Evolutionary conservation across 495 filamentous ascomycete species (phyloP).

Genomic region (Neurospora africana): DNA sequence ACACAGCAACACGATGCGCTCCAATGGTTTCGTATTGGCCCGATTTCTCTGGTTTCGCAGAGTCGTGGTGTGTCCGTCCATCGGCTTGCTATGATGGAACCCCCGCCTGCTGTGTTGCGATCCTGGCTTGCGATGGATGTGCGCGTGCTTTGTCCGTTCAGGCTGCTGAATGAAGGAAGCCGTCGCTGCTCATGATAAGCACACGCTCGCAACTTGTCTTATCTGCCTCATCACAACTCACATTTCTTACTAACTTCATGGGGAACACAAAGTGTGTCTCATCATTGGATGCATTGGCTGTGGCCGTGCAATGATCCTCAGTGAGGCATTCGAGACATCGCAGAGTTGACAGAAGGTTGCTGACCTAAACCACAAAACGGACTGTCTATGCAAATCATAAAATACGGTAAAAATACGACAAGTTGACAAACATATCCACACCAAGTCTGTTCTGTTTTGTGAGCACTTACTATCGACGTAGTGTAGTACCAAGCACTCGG

Average conservation of each 20-base stretch:
- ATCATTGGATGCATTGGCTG: not conserved
- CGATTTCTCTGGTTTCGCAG: not conserved
- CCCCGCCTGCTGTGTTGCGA: not conserved
- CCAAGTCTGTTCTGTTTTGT: not conserved
- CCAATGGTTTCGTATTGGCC: not conserved
- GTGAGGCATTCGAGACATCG: not conserved
- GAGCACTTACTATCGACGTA: too few species aligned
- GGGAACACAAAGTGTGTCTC: not conserved
- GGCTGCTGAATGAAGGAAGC: not conserved
- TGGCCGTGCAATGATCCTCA: not conserved
- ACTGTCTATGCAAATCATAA: not conserved
- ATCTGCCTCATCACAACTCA: not conserved
- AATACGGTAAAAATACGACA: not conserved
- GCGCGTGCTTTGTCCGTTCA: not conserved
- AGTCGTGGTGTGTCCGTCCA: not conserved
- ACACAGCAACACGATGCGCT: not conserved
- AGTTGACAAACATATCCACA: not conserved
- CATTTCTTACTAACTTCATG: not conserved
- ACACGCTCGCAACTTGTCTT: not conserved
- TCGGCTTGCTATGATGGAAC: not conserved
- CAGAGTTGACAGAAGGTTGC: not conserved
- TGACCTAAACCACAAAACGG: not conserved
- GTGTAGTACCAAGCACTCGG: not conserved
- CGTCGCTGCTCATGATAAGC: not conserved
- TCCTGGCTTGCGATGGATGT: not conserved